A percentile compares a stretch with the other conserved stretches of the same genome.
Conservation (phyloP, 768 basidiomycete genomes). For the Galerina sulciceps region DNA sequence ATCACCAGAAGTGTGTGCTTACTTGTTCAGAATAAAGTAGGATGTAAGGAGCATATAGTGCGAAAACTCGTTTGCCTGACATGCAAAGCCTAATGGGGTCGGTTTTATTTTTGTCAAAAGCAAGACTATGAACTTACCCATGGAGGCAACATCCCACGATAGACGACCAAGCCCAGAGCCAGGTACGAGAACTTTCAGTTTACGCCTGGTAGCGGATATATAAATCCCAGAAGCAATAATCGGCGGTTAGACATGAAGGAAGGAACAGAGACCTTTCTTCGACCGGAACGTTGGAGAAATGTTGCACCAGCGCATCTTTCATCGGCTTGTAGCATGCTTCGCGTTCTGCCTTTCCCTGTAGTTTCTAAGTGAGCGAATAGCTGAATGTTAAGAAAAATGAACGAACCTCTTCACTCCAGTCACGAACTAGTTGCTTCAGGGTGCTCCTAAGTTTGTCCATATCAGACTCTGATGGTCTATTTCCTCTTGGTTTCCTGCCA, state of each 20-base stretch:
- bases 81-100: conserved; percentile 73
- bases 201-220: conserved; percentile 40
- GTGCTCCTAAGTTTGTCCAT: conserved; percentile 94
- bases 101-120: neutral
- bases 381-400: neutral
- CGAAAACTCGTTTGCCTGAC: conserved; percentile 95
- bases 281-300: conserved; percentile 60
- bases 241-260: neutral
- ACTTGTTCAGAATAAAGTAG: conserved; percentile 88
- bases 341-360: conserved; percentile 76
- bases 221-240: conserved; percentile 4
- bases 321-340: conserved; percentile 83
- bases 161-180: conserved; percentile 89
- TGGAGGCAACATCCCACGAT: conserved; percentile 84
- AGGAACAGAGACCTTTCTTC: conserved; percentile 52
- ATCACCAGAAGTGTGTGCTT: conserved; percentile 17
- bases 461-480: conserved; percentile 69
- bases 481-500: conserved; percentile 34
- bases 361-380: neutral
- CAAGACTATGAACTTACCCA: conserved; percentile 54
- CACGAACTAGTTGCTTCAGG: conserved; percentile 89
- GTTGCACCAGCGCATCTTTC: conserved; percentile 67
- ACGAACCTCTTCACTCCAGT: conserved; percentile 86
- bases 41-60: conserved; percentile 94
- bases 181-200: conserved; percentile 81